These are phyloP conservation scores for Candida namnaoensis DNA, from an alignment of 805 yeast genomes.

Conservation along the genomic window DNA sequence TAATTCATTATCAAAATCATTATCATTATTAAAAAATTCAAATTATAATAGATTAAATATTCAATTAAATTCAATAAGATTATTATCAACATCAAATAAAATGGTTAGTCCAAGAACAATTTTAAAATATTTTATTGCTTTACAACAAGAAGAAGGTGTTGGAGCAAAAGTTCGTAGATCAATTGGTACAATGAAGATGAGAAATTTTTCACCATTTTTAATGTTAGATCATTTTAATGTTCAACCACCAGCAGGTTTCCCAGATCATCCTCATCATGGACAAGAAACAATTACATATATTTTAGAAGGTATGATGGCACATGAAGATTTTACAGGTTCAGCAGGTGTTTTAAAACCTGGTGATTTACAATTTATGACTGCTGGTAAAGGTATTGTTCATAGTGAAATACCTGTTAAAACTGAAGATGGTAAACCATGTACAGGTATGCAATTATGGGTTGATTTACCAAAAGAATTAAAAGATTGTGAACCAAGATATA, in stretches of 20 bases:
- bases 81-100: not conserved
- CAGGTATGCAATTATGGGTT: slow-evolving; percentile 85
- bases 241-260: slow-evolving; percentile 63
- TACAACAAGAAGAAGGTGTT: slow-evolving; percentile 75
- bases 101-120: slow-evolving; percentile 33
- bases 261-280: slow-evolving; percentile 79
- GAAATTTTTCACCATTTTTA: slow-evolving; percentile 76
- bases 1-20: too few species aligned
- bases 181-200: slow-evolving; percentile 57
- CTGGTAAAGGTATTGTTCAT: slow-evolving; percentile 82
- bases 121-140: slow-evolving; percentile 43
- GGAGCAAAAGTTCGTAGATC: slow-evolving; percentile 85
- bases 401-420: slow-evolving; percentile 73
- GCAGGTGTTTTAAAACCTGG: slow-evolving; percentile 71
- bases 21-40: too few species aligned
- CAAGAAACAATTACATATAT: slow-evolving; percentile 73
- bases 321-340: slow-evolving; percentile 84
- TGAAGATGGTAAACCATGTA: slow-evolving; percentile 38
- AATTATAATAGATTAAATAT: too few species aligned
- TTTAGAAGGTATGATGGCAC: slow-evolving; percentile 60
- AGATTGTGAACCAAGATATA: slow-evolving; percentile 61
- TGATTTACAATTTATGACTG: slow-evolving; percentile 90
- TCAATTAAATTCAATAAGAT: too few species aligned
- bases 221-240: slow-evolving; percentile 74
- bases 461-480: slow-evolving; percentile 64